These are phyloP conservation scores for Brassica cretica DNA, from an alignment of 345 rosid species.

Conservation along the genomic window DNA sequence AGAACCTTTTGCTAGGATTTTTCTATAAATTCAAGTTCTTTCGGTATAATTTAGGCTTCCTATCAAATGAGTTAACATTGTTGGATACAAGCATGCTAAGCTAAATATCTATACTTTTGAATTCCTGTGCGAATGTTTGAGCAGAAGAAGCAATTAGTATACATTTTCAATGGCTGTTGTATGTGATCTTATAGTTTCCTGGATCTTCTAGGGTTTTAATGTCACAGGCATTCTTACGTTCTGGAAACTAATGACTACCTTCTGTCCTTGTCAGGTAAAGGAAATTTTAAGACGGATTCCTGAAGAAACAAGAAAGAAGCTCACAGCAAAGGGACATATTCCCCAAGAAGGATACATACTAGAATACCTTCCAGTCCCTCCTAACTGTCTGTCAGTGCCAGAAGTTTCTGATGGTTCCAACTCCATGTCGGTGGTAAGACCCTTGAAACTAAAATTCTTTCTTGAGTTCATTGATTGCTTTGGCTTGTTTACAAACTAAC, in stretches of 20 bases:
- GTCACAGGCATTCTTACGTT: slow-evolving; percentile 8
- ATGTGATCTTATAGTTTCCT: slow-evolving; percentile 17
- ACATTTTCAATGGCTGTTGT: slow-evolving; percentile 9
- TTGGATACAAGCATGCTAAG: slow-evolving; percentile 19
- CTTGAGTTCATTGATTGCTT: slow-evolving; percentile 21
- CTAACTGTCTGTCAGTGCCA: slow-evolving; percentile 90
- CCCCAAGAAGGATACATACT: slow-evolving; percentile 92
- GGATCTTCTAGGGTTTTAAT: slow-evolving; percentile 12
- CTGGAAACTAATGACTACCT: slow-evolving; percentile 18
- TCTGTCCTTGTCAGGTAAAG: slow-evolving; percentile 52
- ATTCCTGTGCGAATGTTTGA: slow-evolving; percentile 8
- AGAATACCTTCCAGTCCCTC: slow-evolving; percentile 83
- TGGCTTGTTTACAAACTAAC: slow-evolving; percentile 11
- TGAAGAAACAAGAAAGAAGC: slow-evolving; percentile 65
- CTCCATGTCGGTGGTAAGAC: slow-evolving; percentile 84
- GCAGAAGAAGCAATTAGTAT: slow-evolving; percentile 6
- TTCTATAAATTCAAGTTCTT: neutral
- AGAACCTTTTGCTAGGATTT: neutral
- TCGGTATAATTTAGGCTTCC: neutral
- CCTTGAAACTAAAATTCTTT: slow-evolving; percentile 14
- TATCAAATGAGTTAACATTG: slow-evolving; percentile 8
- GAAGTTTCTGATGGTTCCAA: slow-evolving; percentile 82
- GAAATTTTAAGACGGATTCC: slow-evolving; percentile 78
- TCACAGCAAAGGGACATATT: slow-evolving; percentile 71
- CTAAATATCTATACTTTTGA: slow-evolving; percentile 7